phyloP scores from a whole-genome alignment of 805 yeast genomes.

The Starmera quercuum region DNA sequence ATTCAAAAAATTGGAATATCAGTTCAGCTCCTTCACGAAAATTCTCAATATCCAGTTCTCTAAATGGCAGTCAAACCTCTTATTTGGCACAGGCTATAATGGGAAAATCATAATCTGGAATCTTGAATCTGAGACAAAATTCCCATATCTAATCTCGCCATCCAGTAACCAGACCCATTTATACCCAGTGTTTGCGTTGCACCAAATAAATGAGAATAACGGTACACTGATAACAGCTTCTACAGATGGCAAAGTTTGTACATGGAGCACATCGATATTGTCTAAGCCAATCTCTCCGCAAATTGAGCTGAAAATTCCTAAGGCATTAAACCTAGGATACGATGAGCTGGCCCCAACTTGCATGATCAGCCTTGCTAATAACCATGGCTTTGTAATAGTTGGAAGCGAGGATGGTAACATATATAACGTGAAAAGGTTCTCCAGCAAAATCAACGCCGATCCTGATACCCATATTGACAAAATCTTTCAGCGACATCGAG shows the following conservation, averaged over 20 bases:
- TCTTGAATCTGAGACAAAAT: slow-evolving; percentile 5
- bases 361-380: slow-evolving; percentile 9
- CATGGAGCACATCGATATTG: slow-evolving; percentile 22
- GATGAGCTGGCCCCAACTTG: slow-evolving; percentile 24
- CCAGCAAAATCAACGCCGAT: slow-evolving; percentile 9
- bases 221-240: slow-evolving; percentile 19
- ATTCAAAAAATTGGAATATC: slow-evolving; percentile 24
- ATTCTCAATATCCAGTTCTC: slow-evolving; percentile 35
- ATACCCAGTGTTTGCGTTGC: slow-evolving; percentile 15
- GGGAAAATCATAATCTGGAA: slow-evolving; percentile 51
- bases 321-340: slow-evolving; percentile 12
- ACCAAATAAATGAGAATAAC: slow-evolving; percentile 13
- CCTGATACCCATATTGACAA: slow-evolving; percentile 9
- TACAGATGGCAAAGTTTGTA: slow-evolving; percentile 23
- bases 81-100: slow-evolving; percentile 41
- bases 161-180: slow-evolving; percentile 14
- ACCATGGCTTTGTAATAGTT: slow-evolving; percentile 16
- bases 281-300: slow-evolving; percentile 16
- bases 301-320: slow-evolving; percentile 17
- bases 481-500: slow-evolving; percentile 18
- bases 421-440: slow-evolving; percentile 21
- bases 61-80: slow-evolving; percentile 25
- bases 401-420: slow-evolving; percentile 28
- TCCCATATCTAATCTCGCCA: slow-evolving; percentile 12
- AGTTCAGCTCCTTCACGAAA: slow-evolving; percentile 32